A percentile compares a stretch with the other conserved stretches of the same genome.
These are phyloP conservation scores for Rachicladosporium sp. DNA, from an alignment of 2,329 filamentous ascomycete genomes.

Conservation along the genomic window DNA sequence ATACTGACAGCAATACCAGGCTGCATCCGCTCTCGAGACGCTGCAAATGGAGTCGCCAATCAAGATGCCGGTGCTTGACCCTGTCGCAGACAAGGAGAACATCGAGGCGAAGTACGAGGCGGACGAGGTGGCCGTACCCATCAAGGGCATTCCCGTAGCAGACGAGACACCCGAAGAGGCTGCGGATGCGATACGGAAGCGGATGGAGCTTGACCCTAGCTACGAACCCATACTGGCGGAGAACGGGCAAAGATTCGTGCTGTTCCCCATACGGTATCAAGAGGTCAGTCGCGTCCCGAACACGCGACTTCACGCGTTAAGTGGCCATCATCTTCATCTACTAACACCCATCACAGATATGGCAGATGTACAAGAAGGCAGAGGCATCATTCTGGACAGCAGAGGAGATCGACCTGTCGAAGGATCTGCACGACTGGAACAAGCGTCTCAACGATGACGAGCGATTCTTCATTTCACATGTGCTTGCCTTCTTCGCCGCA, in stretches of 20 bases:
- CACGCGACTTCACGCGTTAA: conserved; percentile 47
- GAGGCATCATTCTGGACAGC: conserved; percentile 99
- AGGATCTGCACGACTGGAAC: conserved; percentile 99
- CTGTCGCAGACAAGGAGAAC: conserved; percentile 71
- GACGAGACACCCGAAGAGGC: conserved; percentile 42
- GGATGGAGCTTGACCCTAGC: no score
- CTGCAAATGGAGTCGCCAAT: conserved; percentile 87
- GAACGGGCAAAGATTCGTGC: conserved; percentile 89
- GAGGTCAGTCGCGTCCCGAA: conserved; percentile 59
- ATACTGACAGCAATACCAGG: conserved; percentile 38
- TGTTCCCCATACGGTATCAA: conserved; percentile 99
- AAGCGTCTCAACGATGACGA: conserved; percentile 94
- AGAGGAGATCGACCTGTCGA: conserved; percentile 97
- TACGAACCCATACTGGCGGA: conserved; percentile 81
- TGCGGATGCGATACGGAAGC: conserved; percentile 34
- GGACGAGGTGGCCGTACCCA: conserved; percentile 45
- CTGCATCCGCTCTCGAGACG: conserved; percentile 71
- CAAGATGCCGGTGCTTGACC: conserved; percentile 75
- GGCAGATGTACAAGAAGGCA: conserved; percentile 99
- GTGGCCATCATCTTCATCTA: conserved; percentile 8
- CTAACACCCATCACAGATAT: conserved; percentile 55
- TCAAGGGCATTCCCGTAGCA: conserved; percentile 39
- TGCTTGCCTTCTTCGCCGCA: conserved; percentile 96
- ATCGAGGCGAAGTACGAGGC: conserved; percentile 35
- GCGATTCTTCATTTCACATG: conserved; percentile 96